Conservation (phyloP, 2,329 filamentous ascomycete genomes). For the Colletotrichum theobromicola region DNA sequence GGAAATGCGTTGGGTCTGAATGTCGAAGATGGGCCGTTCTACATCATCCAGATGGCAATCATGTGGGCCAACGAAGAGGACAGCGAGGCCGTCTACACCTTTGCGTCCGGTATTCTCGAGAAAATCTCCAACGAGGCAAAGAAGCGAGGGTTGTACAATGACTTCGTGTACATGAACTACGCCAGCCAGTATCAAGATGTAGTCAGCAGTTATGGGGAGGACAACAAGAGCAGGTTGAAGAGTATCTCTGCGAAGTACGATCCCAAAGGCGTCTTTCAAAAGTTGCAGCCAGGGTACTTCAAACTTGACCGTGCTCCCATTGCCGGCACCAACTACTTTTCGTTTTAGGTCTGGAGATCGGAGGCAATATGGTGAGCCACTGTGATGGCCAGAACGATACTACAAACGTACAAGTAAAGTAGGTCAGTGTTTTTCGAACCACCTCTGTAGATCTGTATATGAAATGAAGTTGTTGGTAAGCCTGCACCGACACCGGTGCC, state of each 20-base stretch:
- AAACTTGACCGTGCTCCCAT: slow-evolving; percentile 27
- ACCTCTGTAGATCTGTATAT: no score
- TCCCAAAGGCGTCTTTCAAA: slow-evolving; percentile 37
- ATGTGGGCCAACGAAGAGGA: slow-evolving; percentile 25
- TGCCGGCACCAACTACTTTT: slow-evolving; percentile 10
- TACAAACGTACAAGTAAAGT: no score
- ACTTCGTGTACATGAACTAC: slow-evolving; percentile 48
- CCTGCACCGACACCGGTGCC: background rate
- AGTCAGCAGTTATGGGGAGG: slow-evolving; percentile 40
- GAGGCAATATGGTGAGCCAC: no score
- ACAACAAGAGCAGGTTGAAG: slow-evolving; percentile 36
- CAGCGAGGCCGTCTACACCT: slow-evolving; percentile 23
- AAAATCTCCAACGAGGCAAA: slow-evolving; percentile 20
- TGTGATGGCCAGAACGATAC: no score
- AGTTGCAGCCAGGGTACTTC: slow-evolving; percentile 33
- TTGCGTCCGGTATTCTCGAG: slow-evolving; percentile 21
- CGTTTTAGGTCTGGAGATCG: background rate
- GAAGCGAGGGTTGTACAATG: slow-evolving; percentile 15
- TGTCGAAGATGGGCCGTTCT: slow-evolving; percentile 28
- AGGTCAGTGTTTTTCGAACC: no score
- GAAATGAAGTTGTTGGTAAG: background rate
- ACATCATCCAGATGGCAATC: slow-evolving; percentile 24
- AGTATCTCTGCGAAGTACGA: slow-evolving; percentile 35
- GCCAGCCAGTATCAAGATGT: slow-evolving; percentile 43
- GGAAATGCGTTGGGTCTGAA: slow-evolving; percentile 42